Evolutionary conservation across 2,329 filamentous ascomycete species (phyloP), one percentile per base, ranked within the genome.

Genomic region (Blumeria hordei): DNA sequence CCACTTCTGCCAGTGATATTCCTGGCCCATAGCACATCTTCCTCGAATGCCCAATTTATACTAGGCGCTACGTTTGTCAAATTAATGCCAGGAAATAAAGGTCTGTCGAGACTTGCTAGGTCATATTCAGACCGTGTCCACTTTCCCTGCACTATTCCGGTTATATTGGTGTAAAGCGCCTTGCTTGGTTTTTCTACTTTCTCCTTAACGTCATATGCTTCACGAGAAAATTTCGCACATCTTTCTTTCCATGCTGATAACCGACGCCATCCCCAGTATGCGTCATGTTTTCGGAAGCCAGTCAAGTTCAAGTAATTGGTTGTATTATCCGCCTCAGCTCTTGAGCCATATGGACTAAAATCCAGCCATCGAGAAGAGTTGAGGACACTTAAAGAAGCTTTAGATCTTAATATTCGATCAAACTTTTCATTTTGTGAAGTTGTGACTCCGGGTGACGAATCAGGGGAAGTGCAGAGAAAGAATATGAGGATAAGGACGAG

Each of bases 1-100:
- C 86, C 86, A 52, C 77, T 72, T 1, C 67, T 64, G 1, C 86
- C 85, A 0, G 88, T 94, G 57, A 94, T 73, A 66, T 95, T 95
- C 59, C 85, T 77, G 32, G 77, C 77, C 75, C 85, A 94, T 12
- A 79, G 74, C 33, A 70, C 68, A 51, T 62, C 59, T 41, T 61
- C 45, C 74, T 72, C 55, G 67, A 66, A 33, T 64, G 71, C 73
- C 72, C 88, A 94, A 45, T 78, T 75, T 58, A 83, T 74, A 11
- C 71, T 74, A 1, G 81, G 78, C 11, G 77, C 74, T 58, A 84
- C 78, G 11, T 73, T 73, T 35, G 77, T 81, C 47, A 84, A 69
- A 61, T 88, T 88, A 45, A 74, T 65, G 71, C 76, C 64, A 28
- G 51, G 34, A 39, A 33, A 21, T 63, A 73, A 53, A 28, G 44